Percentiles rank a stretch among this genome's conserved stretches.
Evolutionary conservation across 2,329 filamentous ascomycete genomes (phyloP).

Genomic region (Trichoderma sp.): DNA sequence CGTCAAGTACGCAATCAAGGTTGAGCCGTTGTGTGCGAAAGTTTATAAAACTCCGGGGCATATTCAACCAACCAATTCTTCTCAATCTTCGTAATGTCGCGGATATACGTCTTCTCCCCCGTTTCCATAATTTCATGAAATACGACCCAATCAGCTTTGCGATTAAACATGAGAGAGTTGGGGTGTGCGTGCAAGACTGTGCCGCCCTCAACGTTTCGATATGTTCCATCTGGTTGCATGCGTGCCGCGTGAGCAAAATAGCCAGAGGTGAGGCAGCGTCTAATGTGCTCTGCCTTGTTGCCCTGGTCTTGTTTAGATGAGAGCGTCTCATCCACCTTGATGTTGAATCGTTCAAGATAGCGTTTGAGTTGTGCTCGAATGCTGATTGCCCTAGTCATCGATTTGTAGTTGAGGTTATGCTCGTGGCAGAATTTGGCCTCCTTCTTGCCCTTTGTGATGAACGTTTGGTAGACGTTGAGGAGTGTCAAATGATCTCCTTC

Average conservation of each 20-base stretch:
- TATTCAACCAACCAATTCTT: conserved; percentile 91
- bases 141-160: conserved; percentile 94
- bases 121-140: conserved; percentile 95
- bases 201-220: conserved; percentile 79
- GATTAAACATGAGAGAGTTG: conserved; percentile 91
- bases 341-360: conserved; percentile 82
- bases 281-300: conserved; percentile 68
- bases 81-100: conserved; percentile 90
- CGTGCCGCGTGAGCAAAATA: conserved; percentile 92
- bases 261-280: conserved; percentile 81
- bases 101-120: conserved; percentile 82
- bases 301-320: conserved; percentile 35
- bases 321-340: conserved; percentile 67
- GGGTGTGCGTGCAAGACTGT: conserved; percentile 84
- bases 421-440: conserved; percentile 85
- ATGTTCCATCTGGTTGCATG: conserved; percentile 92
- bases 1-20: conserved; percentile 19
- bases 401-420: conserved; percentile 83
- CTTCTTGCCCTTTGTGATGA: conserved; percentile 79
- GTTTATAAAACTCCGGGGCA: conserved; percentile 77
- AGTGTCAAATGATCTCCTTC: conserved; percentile 94
- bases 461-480: conserved; percentile 90
- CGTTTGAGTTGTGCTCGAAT: conserved; percentile 84
- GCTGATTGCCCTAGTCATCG: conserved; percentile 77
- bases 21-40: conserved; percentile 42